Conservation (phyloP, 129 eudicot species). For the Cynara cardunculus region DNA sequence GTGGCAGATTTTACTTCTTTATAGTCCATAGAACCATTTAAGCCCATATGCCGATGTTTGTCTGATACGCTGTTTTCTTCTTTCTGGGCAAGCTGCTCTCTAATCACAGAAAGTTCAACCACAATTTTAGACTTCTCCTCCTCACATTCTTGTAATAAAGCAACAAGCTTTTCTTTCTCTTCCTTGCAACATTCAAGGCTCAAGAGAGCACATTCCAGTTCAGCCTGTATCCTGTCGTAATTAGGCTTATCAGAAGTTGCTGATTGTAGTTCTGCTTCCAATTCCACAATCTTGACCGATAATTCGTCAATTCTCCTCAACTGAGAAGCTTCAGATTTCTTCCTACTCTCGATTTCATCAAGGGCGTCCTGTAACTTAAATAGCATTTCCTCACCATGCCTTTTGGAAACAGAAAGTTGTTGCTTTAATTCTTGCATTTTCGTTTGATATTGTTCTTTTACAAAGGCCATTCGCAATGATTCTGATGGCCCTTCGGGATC, state of each 20-base stretch:
- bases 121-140: conserved; percentile 45
- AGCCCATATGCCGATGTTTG: background rate
- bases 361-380: conserved; percentile 82
- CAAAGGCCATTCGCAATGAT: conserved; percentile 74
- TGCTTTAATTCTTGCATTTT: conserved; percentile 72
- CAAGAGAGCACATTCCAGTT: conserved; percentile 74
- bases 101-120: conserved; percentile 40
- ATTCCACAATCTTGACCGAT: conserved; percentile 36
- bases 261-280: conserved; percentile 58
- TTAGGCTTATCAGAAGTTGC: conserved; percentile 59
- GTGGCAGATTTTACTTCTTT: background rate
- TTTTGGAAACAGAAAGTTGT: conserved; percentile 74
- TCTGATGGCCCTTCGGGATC: conserved; percentile 66
- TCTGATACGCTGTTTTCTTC: conserved; percentile 24
- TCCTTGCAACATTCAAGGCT: conserved; percentile 96
- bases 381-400: conserved; percentile 89
- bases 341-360: conserved; percentile 69
- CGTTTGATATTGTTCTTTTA: conserved; percentile 85
- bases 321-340: conserved; percentile 63
- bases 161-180: conserved; percentile 76
- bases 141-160: conserved; percentile 49
- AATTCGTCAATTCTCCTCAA: conserved; percentile 67
- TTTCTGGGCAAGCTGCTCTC: conserved; percentile 29
- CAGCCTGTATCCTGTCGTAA: conserved; percentile 69
- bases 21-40: background rate